Evolutionary conservation across 805 yeast genomes (phyloP).

Genomic region (Candida fluviatilis): DNA sequence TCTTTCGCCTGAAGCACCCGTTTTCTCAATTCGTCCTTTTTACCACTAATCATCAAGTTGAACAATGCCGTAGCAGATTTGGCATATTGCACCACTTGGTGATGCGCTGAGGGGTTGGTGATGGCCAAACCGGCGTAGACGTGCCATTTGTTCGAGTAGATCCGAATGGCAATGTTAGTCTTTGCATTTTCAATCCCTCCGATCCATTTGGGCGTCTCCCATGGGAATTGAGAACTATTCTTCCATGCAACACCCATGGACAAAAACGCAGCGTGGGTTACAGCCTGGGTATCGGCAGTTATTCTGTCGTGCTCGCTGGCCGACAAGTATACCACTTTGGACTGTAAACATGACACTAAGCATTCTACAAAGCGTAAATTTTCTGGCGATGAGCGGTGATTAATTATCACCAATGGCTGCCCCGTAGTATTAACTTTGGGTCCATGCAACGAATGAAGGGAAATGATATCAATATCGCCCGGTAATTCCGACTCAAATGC

Average conservation of each 20-base stretch:
- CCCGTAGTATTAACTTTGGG: conserved; percentile 86
- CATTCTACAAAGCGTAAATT: conserved; percentile 58
- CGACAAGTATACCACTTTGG: conserved; percentile 70
- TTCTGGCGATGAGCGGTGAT: conserved; percentile 60
- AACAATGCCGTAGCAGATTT: conserved; percentile 78
- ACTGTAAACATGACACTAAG: conserved; percentile 67
- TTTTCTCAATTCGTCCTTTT: conserved; percentile 49
- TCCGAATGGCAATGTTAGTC: conserved; percentile 86
- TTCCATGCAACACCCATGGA: conserved; percentile 98
- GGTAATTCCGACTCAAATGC: conserved; percentile 82
- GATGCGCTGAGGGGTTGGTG: conserved; percentile 91
- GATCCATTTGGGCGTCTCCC: conserved; percentile 81
- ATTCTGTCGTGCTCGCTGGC: conserved; percentile 92
- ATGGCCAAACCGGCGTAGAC: conserved; percentile 97
- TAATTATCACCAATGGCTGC: conserved; percentile 86
- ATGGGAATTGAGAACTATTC: conserved; percentile 77
- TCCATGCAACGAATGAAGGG: conserved; percentile 92
- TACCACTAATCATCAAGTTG: conserved; percentile 74
- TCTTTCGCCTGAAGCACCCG: conserved; percentile 66
- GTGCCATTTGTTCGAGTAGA: conserved; percentile 94
- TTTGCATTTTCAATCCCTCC: conserved; percentile 97
- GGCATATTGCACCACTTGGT: conserved; percentile 86
- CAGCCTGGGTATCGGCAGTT: conserved; percentile 98
- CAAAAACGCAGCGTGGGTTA: conserved; percentile 94
- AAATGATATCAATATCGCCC: conserved; percentile 72